These are phyloP conservation scores for Filobasidium wieringae DNA, from an alignment of 768 basidiomycete genomes.

Conservation along the genomic window DNA sequence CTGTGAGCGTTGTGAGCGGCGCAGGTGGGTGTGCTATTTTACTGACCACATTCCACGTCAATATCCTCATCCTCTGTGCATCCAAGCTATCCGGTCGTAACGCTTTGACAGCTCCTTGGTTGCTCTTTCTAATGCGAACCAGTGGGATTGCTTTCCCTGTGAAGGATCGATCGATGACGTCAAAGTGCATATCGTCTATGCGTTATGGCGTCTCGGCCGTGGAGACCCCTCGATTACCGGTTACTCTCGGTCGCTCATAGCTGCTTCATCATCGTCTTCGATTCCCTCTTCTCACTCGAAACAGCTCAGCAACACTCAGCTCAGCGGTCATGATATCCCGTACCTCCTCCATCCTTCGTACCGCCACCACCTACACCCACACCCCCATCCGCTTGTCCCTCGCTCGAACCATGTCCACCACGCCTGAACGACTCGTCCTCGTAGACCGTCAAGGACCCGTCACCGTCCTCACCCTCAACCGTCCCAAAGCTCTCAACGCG, in stretches of 20 bases:
- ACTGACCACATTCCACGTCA: conserved; percentile 47
- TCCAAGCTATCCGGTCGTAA: not conserved
- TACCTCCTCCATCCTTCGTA: not conserved
- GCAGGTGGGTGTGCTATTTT: not conserved
- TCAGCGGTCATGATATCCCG: not conserved
- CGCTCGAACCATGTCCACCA: conserved; percentile 25
- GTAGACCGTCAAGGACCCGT: conserved; percentile 24
- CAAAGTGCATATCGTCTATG: no score
- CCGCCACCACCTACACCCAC: not conserved
- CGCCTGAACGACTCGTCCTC: conserved; percentile 30
- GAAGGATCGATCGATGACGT: no score
- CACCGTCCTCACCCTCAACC: conserved; percentile 28
- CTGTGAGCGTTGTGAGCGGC: not conserved
- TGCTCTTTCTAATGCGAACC: no score
- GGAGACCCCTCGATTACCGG: no score
- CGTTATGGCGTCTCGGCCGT: no score
- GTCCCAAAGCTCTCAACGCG: conserved; percentile 51
- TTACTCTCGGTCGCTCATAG: no score
- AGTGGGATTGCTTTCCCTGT: no score
- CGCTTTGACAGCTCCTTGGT: no score
- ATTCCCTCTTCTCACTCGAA: no score
- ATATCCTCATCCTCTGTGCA: conserved; percentile 37
- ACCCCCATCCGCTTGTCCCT: not conserved
- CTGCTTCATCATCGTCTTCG: no score
- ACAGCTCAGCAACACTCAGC: not conserved